Percentiles rank a stretch among this genome's conserved stretches.
Evolutionary conservation across 306 rosid genomes (phyloP).

Genomic region (Spatholobus suberectus): DNA sequence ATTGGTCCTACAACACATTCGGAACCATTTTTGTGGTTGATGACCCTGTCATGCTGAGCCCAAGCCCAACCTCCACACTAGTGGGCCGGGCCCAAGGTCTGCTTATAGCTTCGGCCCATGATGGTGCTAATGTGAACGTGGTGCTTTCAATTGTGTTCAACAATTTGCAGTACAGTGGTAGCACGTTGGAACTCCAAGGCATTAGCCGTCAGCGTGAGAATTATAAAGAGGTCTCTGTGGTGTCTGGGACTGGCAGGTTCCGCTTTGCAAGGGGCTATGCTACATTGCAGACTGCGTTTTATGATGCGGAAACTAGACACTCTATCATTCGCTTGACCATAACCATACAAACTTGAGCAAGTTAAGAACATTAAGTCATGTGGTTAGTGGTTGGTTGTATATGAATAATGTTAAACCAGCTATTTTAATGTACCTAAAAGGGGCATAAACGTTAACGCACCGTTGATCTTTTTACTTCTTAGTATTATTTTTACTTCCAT

Average conservation of each 20-base stretch:
- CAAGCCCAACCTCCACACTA: not conserved
- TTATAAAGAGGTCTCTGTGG: conserved; percentile 50
- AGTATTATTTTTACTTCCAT: not conserved
- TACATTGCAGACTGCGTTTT: conserved; percentile 23
- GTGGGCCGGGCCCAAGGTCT: conserved; percentile 50
- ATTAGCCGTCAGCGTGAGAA: conserved; percentile 41
- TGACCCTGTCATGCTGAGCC: conserved; percentile 31
- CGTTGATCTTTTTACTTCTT: not conserved
- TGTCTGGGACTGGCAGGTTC: conserved; percentile 63
- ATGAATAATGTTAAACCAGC: not conserved
- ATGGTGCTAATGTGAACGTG: conserved; percentile 31
- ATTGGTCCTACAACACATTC: conserved; percentile 42
- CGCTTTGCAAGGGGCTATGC: conserved; percentile 57
- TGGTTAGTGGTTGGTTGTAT: not conserved
- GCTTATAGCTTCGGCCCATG: not conserved
- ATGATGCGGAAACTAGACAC: conserved; percentile 33
- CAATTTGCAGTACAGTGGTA: conserved; percentile 29
- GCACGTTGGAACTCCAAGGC: conserved; percentile 51
- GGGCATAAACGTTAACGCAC: not conserved
- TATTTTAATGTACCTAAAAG: not conserved
- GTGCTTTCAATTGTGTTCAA: conserved; percentile 49
- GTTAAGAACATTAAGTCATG: not conserved
- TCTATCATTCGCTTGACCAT: conserved; percentile 38
- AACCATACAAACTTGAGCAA: not conserved
- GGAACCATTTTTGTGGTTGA: conserved; percentile 49